phyloP scores from a whole-genome alignment of 163 green algal genomes.

The Scenedesmus sp. region DNA sequence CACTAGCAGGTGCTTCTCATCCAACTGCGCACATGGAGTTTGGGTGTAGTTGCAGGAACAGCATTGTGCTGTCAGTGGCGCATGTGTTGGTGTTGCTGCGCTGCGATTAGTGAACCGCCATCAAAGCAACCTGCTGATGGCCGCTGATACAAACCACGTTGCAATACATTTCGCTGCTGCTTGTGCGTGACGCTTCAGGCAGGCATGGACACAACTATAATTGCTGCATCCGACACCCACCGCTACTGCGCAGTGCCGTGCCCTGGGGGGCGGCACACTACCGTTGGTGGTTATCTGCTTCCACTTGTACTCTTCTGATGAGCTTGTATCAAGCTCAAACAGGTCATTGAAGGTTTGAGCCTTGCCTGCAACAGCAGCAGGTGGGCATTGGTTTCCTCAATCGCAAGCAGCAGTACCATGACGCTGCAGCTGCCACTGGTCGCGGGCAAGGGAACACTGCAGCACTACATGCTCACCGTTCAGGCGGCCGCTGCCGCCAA shows the following conservation, averaged over 20 bases:
- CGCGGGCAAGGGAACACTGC: not conserved
- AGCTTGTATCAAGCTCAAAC: constrained; percentile 77
- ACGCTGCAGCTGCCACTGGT: not conserved
- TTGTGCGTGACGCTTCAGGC: not conserved
- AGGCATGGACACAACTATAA: not conserved
- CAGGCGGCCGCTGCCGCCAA: constrained; percentile 80
- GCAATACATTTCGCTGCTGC: not conserved
- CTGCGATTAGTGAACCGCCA: too few species aligned
- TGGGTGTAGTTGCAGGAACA: not conserved
- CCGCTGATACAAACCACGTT: too few species aligned
- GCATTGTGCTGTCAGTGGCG: not conserved
- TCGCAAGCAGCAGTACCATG: too few species aligned
- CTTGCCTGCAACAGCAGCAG: constrained; percentile 66
- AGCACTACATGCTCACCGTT: constrained; percentile 64
- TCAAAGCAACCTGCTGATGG: too few species aligned
- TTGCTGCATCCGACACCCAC: constrained; percentile 55
- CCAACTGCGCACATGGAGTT: constrained; percentile 62
- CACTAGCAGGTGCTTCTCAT: constrained; percentile 77
- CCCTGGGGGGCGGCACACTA: constrained; percentile 64
- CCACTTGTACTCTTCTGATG: constrained; percentile 71
- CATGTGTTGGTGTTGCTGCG: not conserved
- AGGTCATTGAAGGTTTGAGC: constrained; percentile 82
- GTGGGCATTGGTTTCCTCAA: not conserved
- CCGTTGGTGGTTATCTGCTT: constrained; percentile 57
- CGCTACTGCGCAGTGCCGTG: constrained; percentile 77